A percentile compares a stretch with the other conserved stretches of the same genome.
phyloP scores from a whole-genome alignment of 495 filamentous ascomycete genomes.

The Echria macrotheca region DNA sequence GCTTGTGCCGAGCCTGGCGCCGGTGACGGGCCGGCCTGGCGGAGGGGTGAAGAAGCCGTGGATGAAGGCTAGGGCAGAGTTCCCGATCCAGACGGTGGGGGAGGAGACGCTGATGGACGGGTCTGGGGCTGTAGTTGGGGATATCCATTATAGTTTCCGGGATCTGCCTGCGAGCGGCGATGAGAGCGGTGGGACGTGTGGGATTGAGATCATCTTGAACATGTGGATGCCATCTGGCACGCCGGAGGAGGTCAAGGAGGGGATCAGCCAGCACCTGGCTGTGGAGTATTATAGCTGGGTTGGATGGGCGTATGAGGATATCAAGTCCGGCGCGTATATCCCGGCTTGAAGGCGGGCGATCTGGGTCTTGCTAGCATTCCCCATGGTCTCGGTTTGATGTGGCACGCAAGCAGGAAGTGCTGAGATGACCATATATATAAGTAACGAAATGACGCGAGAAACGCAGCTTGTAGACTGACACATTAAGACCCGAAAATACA shows the following conservation, averaged over 20 bases:
- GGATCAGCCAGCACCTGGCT: conserved; percentile 16
- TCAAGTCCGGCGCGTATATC: conserved; percentile 7
- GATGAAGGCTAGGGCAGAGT: conserved; percentile 11
- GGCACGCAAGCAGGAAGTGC: too few species aligned
- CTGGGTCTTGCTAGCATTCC: too few species aligned
- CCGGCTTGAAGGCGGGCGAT: not conserved
- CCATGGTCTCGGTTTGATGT: too few species aligned
- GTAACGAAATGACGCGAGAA: too few species aligned
- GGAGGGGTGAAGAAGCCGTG: conserved; percentile 14
- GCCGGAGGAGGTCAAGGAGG: conserved; percentile 13
- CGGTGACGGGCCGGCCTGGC: conserved; percentile 8
- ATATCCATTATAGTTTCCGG: conserved; percentile 15
- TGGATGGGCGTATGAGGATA: conserved; percentile 16
- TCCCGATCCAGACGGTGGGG: conserved; percentile 8
- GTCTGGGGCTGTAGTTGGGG: conserved; percentile 13
- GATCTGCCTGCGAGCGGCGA: conserved; percentile 10
- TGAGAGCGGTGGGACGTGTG: not conserved
- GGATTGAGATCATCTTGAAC: conserved; percentile 18
- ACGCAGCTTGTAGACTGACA: too few species aligned
- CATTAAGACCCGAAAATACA: too few species aligned
- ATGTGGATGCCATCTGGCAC: conserved; percentile 19
- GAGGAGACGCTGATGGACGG: conserved; percentile 16
- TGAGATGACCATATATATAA: too few species aligned
- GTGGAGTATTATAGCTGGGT: conserved; percentile 25
- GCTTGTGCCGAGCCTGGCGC: conserved; percentile 3